Base-by-base conservation (phyloP, 805 yeast genomes). In the Kodamaea laetipori region DNA sequence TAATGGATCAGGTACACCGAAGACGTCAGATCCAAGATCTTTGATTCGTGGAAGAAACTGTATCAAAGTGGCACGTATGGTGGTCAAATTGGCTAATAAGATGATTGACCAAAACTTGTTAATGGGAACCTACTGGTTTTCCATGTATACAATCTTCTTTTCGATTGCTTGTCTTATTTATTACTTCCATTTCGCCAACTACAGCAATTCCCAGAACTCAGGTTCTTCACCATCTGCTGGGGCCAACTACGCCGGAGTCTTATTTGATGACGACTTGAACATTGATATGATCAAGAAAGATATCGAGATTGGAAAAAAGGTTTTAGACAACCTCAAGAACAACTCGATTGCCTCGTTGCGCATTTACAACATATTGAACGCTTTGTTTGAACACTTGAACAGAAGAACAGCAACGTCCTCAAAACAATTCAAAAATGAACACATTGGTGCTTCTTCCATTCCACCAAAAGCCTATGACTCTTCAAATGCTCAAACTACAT, bases 91-190 rank as follows among this genome's bases (percentile, higher is more conserved):
- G 44, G 89, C 96, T 0, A 81, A 85, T 53, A 89, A 84, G 56
- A 80, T 90, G 89, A 81, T 85, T 48, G 76, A 78, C 50, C 79
- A 81, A 49, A 74, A 82, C 45, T 72, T 87, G 61, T 67, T 90
- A 30, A 79, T 82, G 50, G 96, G 96, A 0, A 86, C 94, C 2
- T 90, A 90, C 58, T 89, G 96, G 96, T 90, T 88, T 58, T 82
- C 94, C 5, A 85, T 86, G 57, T 90, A 90, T 61, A 87, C 96
- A 0, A 84, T 90, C 4, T 90, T 89, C 60, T 88, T 87, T 64
- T 82, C 95, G 2, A 89, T 89, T 47, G 95, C 96, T 0, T 86
- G 95, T 56, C 70, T 89, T 53, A 85, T 87, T 12, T 87, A 84
- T 56, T 88, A 89, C 58, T 84, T 80, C 44, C 92, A 86, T 61